Evolutionary conservation across 108 stramenopile genomes (phyloP).

Genomic region (Fragilariopsis cylindrus): DNA sequence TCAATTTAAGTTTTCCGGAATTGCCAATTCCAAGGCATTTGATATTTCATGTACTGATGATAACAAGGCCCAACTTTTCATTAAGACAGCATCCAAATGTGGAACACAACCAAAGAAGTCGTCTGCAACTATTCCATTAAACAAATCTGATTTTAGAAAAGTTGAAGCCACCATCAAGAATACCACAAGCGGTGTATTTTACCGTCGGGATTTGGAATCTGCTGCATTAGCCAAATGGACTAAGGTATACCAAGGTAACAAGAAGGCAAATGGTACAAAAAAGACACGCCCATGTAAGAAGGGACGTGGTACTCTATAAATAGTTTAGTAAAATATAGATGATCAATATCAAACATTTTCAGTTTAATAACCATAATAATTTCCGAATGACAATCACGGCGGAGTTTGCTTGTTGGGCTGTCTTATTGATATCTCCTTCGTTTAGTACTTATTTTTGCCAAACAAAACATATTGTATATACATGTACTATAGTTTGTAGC

Average conservation of each 20-base stretch:
- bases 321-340: background rate
- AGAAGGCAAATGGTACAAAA: constrained; percentile 84
- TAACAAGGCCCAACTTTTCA: constrained; percentile 71
- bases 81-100: constrained; percentile 88
- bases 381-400: too few species aligned
- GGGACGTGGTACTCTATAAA: constrained; percentile 71
- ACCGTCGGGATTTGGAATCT: constrained; percentile 88
- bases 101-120: constrained; percentile 56
- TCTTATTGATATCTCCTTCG: too few species aligned
- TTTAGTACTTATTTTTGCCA: too few species aligned
- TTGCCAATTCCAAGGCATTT: constrained; percentile 89
- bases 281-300: constrained; percentile 83
- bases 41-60: constrained; percentile 69
- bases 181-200: constrained; percentile 78
- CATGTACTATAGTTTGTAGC: too few species aligned
- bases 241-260: constrained; percentile 86
- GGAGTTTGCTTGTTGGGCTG: too few species aligned
- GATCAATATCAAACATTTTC: too few species aligned
- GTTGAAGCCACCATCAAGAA: constrained; percentile 72
- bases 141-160: constrained; percentile 84
- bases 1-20: constrained; percentile 90
- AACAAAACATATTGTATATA: too few species aligned
- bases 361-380: too few species aligned
- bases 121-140: constrained; percentile 71
- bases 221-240: constrained; percentile 85